Evolutionary conservation across 208 protist genomes (phyloP).

Genomic region (Angomonas ambiguus): DNA sequence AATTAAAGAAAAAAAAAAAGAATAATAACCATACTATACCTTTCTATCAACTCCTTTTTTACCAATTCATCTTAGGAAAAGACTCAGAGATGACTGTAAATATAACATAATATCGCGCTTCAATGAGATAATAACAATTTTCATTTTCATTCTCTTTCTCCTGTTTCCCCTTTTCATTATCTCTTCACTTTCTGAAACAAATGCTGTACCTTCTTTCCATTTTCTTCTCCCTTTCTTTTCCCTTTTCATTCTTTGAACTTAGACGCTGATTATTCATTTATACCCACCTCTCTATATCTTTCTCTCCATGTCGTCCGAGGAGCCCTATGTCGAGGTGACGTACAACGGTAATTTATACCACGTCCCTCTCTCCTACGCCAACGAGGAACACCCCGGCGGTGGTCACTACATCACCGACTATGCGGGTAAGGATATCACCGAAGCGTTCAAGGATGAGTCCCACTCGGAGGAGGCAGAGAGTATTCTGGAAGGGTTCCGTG

Average conservation of each 20-base stretch:
- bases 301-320: constrained; percentile 2
- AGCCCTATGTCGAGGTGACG: neutral
- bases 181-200: too few species aligned
- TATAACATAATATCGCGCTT: too few species aligned
- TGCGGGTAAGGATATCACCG: constrained; percentile 16
- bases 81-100: neutral
- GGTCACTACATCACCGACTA: constrained; percentile 10
- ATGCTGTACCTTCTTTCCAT: too few species aligned
- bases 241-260: neutral
- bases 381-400: constrained; percentile 22
- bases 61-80: neutral
- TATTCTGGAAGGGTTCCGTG: constrained; percentile 18
- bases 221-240: too few species aligned
- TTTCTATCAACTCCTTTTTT: neutral
- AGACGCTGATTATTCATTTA: neutral
- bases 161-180: neutral
- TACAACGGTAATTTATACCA: constrained; percentile 16
- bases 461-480: constrained; percentile 18
- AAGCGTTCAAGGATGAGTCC: constrained; percentile 14
- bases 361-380: constrained; percentile 15
- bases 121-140: too few species aligned
- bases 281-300: neutral
- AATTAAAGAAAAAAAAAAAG: neutral
- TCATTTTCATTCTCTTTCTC: too few species aligned
- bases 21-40: neutral